These are phyloP conservation scores for Shiraia bambusicola DNA, from an alignment of 2,329 filamentous ascomycete species.

Conservation along the genomic window DNA sequence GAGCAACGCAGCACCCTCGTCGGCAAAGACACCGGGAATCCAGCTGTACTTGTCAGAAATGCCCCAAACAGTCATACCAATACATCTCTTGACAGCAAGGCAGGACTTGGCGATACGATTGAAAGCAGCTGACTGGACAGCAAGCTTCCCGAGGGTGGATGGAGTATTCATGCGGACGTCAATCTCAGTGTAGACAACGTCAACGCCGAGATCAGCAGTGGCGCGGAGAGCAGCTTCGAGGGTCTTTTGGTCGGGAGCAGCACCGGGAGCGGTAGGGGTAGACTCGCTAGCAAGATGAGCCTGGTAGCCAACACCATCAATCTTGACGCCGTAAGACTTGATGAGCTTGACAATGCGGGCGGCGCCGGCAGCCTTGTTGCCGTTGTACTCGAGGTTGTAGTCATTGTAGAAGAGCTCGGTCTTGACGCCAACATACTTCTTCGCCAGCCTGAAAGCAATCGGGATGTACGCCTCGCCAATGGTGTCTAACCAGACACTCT, in stretches of 20 bases:
- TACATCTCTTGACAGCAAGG: constrained; percentile 39
- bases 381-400: constrained; percentile 63
- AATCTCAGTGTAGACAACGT: constrained; percentile 64
- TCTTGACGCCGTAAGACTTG: constrained; percentile 48
- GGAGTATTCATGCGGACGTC: constrained; percentile 59
- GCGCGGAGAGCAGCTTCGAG: constrained; percentile 53
- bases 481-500: constrained; percentile 45
- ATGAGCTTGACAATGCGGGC: constrained; percentile 43
- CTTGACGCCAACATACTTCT: constrained; percentile 41
- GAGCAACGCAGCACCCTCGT: constrained; percentile 41
- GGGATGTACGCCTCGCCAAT: constrained; percentile 51
- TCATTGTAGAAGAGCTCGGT: constrained; percentile 60
- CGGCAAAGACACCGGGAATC: constrained; percentile 42
- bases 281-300: constrained; percentile 57
- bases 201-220: constrained; percentile 56
- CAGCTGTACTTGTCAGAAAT: constrained; percentile 46
- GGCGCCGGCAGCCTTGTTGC: constrained; percentile 45
- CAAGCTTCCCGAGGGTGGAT: constrained; percentile 44
- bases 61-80: constrained; percentile 52
- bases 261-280: constrained; percentile 47
- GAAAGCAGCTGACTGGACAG: constrained; percentile 54
- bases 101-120: constrained; percentile 43
- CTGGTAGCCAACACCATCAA: constrained; percentile 67
- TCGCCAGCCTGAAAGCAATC: constrained; percentile 48
- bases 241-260: constrained; percentile 49